Percentiles rank a stretch among this genome's conserved stretches.
These are phyloP conservation scores for Starmerella ratchasimensis DNA, from an alignment of 805 yeast species.

Conservation along the genomic window DNA sequence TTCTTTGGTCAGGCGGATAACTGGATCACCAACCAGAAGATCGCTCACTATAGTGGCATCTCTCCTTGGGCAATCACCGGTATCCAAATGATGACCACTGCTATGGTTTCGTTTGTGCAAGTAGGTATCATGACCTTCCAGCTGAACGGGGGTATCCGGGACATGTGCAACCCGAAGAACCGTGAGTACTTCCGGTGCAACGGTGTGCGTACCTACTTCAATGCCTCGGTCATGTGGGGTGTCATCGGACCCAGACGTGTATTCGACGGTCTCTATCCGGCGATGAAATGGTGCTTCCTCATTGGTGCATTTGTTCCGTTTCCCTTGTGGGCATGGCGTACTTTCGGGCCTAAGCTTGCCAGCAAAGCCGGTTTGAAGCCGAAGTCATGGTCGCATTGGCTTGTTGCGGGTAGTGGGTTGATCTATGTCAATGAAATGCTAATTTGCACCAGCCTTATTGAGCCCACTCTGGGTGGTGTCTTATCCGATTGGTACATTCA, in stretches of 20 bases:
- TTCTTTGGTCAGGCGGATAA: conserved; percentile 51
- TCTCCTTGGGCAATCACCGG: conserved; percentile 48
- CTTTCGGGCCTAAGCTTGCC: not conserved
- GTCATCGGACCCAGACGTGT: conserved; percentile 34
- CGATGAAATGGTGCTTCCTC: conserved; percentile 48
- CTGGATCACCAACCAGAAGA: conserved; percentile 40
- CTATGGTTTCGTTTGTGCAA: conserved; percentile 21
- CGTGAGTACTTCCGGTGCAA: conserved; percentile 27
- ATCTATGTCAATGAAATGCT: conserved; percentile 13
- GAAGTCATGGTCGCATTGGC: conserved; percentile 17
- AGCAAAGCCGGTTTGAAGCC: not conserved
- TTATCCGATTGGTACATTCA: conserved; percentile 31
- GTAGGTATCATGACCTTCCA: conserved; percentile 26
- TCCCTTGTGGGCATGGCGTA: conserved; percentile 13
- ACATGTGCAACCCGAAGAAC: conserved; percentile 22
- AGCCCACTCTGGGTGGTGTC: conserved; percentile 8
- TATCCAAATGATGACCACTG: conserved; percentile 28
- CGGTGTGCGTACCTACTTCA: conserved; percentile 33
- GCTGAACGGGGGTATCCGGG: conserved; percentile 24
- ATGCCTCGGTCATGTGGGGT: conserved; percentile 34
- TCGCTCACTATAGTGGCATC: conserved; percentile 44
- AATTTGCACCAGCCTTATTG: not conserved
- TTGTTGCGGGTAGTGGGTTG: conserved; percentile 25
- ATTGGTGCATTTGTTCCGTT: conserved; percentile 33
- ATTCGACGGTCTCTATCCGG: conserved; percentile 42